phyloP scores from a whole-genome alignment of 345 rosid genomes.

The Geranium brycei region DNA sequence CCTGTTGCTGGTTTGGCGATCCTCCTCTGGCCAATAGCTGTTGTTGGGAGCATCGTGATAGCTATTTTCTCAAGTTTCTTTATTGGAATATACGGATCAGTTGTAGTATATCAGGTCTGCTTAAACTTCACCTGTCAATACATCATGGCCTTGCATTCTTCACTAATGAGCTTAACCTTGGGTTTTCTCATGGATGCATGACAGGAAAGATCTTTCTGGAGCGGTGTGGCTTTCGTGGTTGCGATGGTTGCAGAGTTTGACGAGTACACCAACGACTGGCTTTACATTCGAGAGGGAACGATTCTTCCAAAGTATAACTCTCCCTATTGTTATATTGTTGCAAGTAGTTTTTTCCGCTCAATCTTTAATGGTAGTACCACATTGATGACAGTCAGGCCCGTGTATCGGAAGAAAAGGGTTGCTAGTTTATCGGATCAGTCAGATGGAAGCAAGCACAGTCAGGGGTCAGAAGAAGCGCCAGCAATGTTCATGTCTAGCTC shows the following conservation, averaged over 20 bases:
- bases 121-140: too few relatives aligned
- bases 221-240: slow-evolving; percentile 72
- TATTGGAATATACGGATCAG: too few relatives aligned
- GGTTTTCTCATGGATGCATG: slow-evolving; percentile 20
- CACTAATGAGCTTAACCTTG: too few relatives aligned
- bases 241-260: slow-evolving; percentile 84
- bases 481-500: slow-evolving; percentile 63
- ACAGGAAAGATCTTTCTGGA: slow-evolving; percentile 67
- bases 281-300: slow-evolving; percentile 70
- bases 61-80: too few relatives aligned
- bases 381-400: slow-evolving; percentile 48
- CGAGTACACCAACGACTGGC: slow-evolving; percentile 86
- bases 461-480: slow-evolving; percentile 32
- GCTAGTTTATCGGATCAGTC: slow-evolving; percentile 39
- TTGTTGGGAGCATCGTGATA: slow-evolving; percentile 30
- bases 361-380: slow-evolving; percentile 2
- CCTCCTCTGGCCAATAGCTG: slow-evolving; percentile 67
- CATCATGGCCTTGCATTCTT: too few relatives aligned
- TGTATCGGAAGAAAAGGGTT: slow-evolving; percentile 39
- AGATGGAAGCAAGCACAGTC: slow-evolving; percentile 18
- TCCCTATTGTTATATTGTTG: background rate
- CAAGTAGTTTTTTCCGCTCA: background rate
- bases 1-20: slow-evolving; percentile 72
- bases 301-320: slow-evolving; percentile 61
- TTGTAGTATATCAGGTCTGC: too few relatives aligned